Base-by-base conservation (phyloP, 352 stramenopile species). In the Globisporangium ultimum region DNA sequence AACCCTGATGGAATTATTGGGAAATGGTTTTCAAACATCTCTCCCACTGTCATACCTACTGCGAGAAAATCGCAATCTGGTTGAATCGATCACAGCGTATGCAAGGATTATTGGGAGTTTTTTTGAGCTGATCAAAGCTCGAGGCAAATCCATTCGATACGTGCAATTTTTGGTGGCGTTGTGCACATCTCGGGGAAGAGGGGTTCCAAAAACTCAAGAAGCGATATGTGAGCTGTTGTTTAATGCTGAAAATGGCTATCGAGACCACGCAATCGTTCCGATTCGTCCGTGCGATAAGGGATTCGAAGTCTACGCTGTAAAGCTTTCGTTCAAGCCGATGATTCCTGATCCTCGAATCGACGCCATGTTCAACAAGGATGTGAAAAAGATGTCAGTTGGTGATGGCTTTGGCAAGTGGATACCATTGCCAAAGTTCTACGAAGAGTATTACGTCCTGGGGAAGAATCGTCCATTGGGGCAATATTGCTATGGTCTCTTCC, bases 121-220 rank as follows among this genome's bases (percentile, higher is more conserved):
- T 58, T 86, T 91, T 48, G 75, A 88, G 28, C 46, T 91, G n/a
- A 91, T 91, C 62, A 80, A 78, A 49, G 75, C 75, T 11, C 64
- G 77, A 43, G 78, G 81, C 11, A 84, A 82, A 46, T 89, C 78
- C 0, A 87, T 89, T 34, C 74, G 81, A 12, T 91, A 87, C 49
- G 76, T 91, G 71, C 81, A 91, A 54, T 91, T 88, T 60, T 59
- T 91, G 21, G 78, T 88, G 24, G 78, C 80, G 15, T 61, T 89
- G 55, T 91, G 81, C 55, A 87, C 71, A 5, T 87, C 76, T 17
- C 61, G 73, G 21, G 81, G 81, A 3, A 73, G 70, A 41, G 81
- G 78, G 0, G 67, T 91, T 0, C 76, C 77, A 0, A 91, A 91
- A 63, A 88, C 78, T 3, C 81, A 91, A 50, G 78, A 91, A 70